phyloP scores from a whole-genome alignment of 2,329 filamentous ascomycete species.

The Monosporascus sp. region DNA sequence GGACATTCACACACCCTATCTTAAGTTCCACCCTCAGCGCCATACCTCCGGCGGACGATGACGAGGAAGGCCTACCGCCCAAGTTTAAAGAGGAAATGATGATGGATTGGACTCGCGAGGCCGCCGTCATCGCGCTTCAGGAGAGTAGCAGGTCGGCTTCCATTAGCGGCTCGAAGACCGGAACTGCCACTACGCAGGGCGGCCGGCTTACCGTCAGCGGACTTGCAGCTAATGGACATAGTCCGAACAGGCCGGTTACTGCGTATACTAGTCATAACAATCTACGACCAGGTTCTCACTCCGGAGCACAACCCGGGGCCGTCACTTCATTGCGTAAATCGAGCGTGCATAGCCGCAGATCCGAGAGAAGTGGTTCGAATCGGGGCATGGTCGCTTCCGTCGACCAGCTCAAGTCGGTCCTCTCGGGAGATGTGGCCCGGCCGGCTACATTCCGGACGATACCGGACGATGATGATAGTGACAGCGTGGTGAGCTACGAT shows the following conservation, averaged over 20 bases:
- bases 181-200: slow-evolving; percentile 47
- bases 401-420: slow-evolving; percentile 57
- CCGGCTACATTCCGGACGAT: slow-evolving; percentile 34
- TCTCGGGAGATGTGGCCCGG: slow-evolving; percentile 44
- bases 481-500: slow-evolving; percentile 69
- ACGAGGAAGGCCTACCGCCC: slow-evolving; percentile 55
- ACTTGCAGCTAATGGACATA: slow-evolving; percentile 32
- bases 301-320: slow-evolving; percentile 27
- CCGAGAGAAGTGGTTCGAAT: slow-evolving; percentile 36
- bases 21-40: slow-evolving; percentile 43
- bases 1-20: slow-evolving; percentile 57
- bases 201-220: slow-evolving; percentile 57
- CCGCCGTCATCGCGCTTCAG: slow-evolving; percentile 62
- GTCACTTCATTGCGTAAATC: slow-evolving; percentile 45
- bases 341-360: slow-evolving; percentile 47
- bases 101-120: slow-evolving; percentile 72
- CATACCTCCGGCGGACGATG: slow-evolving; percentile 30
- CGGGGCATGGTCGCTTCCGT: slow-evolving; percentile 53
- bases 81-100: slow-evolving; percentile 71
- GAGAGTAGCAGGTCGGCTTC: slow-evolving; percentile 68
- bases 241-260: slow-evolving; percentile 34
- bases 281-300: slow-evolving; percentile 42
- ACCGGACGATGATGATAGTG: slow-evolving; percentile 43
- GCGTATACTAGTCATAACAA: slow-evolving; percentile 46
- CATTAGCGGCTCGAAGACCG: slow-evolving; percentile 67